Evolutionary conservation across 2,329 filamentous ascomycete species (phyloP).

Genomic region (Helotiales sp.): DNA sequence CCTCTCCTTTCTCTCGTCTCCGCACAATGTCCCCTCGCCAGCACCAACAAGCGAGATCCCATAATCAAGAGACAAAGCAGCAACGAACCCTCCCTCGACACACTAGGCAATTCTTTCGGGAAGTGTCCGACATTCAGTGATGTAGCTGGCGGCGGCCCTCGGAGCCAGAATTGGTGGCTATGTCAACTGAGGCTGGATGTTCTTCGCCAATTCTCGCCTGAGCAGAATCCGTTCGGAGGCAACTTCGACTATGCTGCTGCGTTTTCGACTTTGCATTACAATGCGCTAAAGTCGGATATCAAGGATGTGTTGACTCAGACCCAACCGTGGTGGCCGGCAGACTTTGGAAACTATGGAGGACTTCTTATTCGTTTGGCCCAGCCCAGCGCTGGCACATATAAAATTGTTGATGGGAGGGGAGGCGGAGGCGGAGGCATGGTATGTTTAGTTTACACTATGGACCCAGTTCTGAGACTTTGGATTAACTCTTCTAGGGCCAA

Average conservation of each 20-base stretch:
- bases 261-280: slow-evolving; percentile 57
- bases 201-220: slow-evolving; percentile 55
- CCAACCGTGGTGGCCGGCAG: slow-evolving; percentile 62
- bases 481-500: slow-evolving; percentile 42
- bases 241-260: slow-evolving; percentile 58
- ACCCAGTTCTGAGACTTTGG: not conserved
- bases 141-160: slow-evolving; percentile 48
- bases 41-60: slow-evolving; percentile 19
- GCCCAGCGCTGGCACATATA: slow-evolving; percentile 62
- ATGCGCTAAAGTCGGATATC: slow-evolving; percentile 57
- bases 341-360: slow-evolving; percentile 61
- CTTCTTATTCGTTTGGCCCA: slow-evolving; percentile 62
- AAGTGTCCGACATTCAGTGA: slow-evolving; percentile 26
- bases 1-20: slow-evolving; percentile 24
- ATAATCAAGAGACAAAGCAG: slow-evolving; percentile 12
- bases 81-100: slow-evolving; percentile 21
- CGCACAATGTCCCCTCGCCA: slow-evolving; percentile 24
- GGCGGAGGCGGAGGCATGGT: slow-evolving; percentile 56
- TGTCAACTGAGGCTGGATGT: slow-evolving; percentile 55
- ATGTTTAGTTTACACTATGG: too few relatives aligned
- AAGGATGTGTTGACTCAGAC: slow-evolving; percentile 57
- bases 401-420: slow-evolving; percentile 56
- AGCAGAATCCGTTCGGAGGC: slow-evolving; percentile 50
- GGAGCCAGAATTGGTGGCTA: slow-evolving; percentile 60
- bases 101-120: slow-evolving; percentile 24